Conservation (phyloP, 768 basidiomycete species). For the Boletus rufocinnamomeus region DNA sequence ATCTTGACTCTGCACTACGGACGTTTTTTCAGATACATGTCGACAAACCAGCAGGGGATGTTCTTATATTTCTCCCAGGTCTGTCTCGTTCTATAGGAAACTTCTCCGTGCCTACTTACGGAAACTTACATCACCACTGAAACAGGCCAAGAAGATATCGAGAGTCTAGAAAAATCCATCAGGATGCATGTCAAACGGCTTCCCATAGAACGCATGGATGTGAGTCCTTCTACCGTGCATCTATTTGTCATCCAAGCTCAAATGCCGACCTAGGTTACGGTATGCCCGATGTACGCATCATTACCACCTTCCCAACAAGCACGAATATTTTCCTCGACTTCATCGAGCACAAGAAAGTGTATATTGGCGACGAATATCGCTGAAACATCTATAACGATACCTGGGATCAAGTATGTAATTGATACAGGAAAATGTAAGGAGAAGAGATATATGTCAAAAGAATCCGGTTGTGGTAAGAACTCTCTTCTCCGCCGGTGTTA, state of each 20-base stretch:
- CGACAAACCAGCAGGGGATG: slow-evolving; percentile 78
- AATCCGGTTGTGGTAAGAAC: slow-evolving; percentile 63
- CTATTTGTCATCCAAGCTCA: background rate
- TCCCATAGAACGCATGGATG: slow-evolving; percentile 55
- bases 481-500: background rate
- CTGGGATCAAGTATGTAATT: slow-evolving; percentile 92
- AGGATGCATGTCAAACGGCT: slow-evolving; percentile 66
- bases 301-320: slow-evolving; percentile 77
- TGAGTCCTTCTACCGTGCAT: slow-evolving; percentile 30
- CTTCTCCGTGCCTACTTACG: background rate
- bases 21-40: slow-evolving; percentile 94
- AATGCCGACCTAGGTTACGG: slow-evolving; percentile 52
- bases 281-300: slow-evolving; percentile 85
- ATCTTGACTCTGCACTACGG: slow-evolving; percentile 84
- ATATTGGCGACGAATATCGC: slow-evolving; percentile 98
- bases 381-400: slow-evolving; percentile 97
- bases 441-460: slow-evolving; percentile 76
- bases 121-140: background rate
- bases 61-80: slow-evolving; percentile 94
- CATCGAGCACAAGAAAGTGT: slow-evolving; percentile 77
- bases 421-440: slow-evolving; percentile 97
- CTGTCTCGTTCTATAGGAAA: background rate
- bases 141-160: slow-evolving; percentile 94
- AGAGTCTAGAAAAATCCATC: slow-evolving; percentile 78
- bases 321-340: slow-evolving; percentile 71